Evolutionary conservation across 371 early-diverging fungal species (phyloP).

Genomic region (Encephalitozoon intestinalis): DNA sequence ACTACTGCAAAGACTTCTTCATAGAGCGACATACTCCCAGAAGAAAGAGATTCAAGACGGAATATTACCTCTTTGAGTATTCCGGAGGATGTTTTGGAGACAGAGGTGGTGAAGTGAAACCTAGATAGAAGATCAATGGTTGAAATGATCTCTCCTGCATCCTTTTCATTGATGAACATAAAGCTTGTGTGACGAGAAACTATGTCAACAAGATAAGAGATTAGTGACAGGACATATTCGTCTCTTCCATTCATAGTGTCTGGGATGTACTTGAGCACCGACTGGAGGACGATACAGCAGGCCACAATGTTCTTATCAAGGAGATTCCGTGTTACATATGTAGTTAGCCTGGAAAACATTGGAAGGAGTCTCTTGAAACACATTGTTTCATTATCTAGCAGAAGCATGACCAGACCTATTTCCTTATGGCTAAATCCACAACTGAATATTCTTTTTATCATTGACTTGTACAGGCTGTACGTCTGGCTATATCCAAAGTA

Average conservation of each 20-base stretch:
- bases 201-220: slow-evolving; percentile 32
- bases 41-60: neutral
- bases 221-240: slow-evolving; percentile 15
- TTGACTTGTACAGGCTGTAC: slow-evolving; percentile 45
- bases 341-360: slow-evolving; percentile 27
- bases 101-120: neutral
- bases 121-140: slow-evolving; percentile 12
- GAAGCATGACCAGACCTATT: slow-evolving; percentile 8
- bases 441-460: slow-evolving; percentile 21
- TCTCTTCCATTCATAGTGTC: slow-evolving; percentile 20
- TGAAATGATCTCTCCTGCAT: slow-evolving; percentile 17
- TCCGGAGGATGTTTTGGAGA: neutral
- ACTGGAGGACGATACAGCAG: slow-evolving; percentile 29
- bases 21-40: neutral
- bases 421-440: slow-evolving; percentile 12
- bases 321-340: slow-evolving; percentile 34
- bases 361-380: slow-evolving; percentile 43
- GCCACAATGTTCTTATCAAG: slow-evolving; percentile 50
- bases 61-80: neutral
- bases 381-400: slow-evolving; percentile 47
- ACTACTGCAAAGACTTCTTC: neutral
- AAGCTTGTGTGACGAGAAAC: slow-evolving; percentile 25
- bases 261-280: slow-evolving; percentile 8
- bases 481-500: slow-evolving; percentile 47
- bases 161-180: slow-evolving; percentile 15